Evolutionary conservation across 257 asterid genomes (phyloP).

Genomic region (Parsonsia alboflavescens): DNA sequence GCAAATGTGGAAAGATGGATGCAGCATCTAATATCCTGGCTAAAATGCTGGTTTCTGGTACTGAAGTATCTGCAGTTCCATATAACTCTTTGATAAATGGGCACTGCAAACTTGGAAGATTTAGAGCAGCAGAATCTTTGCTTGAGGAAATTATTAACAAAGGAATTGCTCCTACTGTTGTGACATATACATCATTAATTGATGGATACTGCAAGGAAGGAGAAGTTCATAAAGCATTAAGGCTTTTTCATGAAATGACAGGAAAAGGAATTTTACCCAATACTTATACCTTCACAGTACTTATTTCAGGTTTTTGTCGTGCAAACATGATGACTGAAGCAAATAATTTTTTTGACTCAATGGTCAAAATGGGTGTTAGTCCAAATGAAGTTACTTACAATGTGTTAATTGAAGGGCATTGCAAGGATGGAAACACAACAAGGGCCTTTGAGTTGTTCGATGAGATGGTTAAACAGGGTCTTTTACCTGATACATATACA

Average conservation of each 20-base stretch:
- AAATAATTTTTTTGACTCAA: constrained; percentile 36
- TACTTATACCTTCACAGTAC: constrained; percentile 61
- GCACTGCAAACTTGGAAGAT: constrained; percentile 63
- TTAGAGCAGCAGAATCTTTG: constrained; percentile 42
- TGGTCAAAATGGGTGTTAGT: constrained; percentile 50
- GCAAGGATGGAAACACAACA: constrained; percentile 45
- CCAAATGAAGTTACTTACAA: constrained; percentile 81
- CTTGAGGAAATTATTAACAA: constrained; percentile 47
- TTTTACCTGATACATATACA: constrained; percentile 73
- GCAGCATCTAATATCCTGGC: constrained; percentile 44
- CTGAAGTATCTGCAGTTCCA: constrained; percentile 45
- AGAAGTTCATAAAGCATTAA: constrained; percentile 57
- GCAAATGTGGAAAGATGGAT: constrained; percentile 62
- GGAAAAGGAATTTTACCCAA: constrained; percentile 75
- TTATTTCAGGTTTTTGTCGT: constrained; percentile 60
- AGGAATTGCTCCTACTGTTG: constrained; percentile 72
- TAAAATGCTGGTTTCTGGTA: constrained; percentile 50
- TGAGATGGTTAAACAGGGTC: constrained; percentile 71
- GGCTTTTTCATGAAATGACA: constrained; percentile 73
- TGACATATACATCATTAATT: constrained; percentile 79
- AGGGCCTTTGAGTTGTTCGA: constrained; percentile 64
- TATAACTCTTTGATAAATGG: constrained; percentile 74
- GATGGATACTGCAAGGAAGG: constrained; percentile 72
- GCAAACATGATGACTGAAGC: constrained; percentile 68
- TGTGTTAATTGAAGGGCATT: constrained; percentile 73